phyloP scores from a whole-genome alignment of 1,139 yeast genomes.

The Sporopachydermia cereana region DNA sequence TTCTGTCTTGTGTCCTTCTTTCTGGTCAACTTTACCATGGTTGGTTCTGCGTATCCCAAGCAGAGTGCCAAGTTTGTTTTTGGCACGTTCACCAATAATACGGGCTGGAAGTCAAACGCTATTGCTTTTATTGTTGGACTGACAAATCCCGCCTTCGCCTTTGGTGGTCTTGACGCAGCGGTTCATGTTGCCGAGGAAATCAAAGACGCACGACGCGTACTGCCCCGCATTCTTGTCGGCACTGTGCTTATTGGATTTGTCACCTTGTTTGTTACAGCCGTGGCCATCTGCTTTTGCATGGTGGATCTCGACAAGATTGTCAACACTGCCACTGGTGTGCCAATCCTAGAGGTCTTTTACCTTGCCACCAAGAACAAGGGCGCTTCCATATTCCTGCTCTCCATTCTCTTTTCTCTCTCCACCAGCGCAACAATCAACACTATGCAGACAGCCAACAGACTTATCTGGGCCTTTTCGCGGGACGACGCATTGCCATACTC shows the following conservation, averaged over 20 bases:
- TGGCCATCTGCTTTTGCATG: constrained; percentile 37
- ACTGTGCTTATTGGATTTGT: constrained; percentile 49
- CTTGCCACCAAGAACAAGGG: constrained; percentile 33
- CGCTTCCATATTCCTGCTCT: constrained; percentile 36
- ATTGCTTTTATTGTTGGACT: constrained; percentile 57
- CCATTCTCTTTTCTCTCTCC: constrained; percentile 24
- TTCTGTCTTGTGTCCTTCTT: background rate
- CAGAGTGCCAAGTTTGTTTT: constrained; percentile 42
- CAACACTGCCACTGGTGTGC: constrained; percentile 36
- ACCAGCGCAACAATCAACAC: background rate
- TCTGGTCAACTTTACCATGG: background rate
- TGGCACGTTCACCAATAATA: constrained; percentile 42
- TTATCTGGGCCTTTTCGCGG: constrained; percentile 41
- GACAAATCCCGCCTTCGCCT: constrained; percentile 43
- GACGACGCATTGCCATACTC: constrained; percentile 36
- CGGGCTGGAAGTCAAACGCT: constrained; percentile 51
- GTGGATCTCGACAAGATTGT: constrained; percentile 35
- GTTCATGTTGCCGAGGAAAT: constrained; percentile 71
- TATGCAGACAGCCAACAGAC: constrained; percentile 25
- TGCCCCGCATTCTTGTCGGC: constrained; percentile 51
- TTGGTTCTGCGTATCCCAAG: background rate
- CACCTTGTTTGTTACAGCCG: constrained; percentile 41
- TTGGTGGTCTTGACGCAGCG: constrained; percentile 50
- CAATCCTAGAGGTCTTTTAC: constrained; percentile 36
- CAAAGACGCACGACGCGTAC: constrained; percentile 50